phyloP scores from a whole-genome alignment of 371 early-diverging fungal genomes.

The Dinochytrium kinnereticum region DNA sequence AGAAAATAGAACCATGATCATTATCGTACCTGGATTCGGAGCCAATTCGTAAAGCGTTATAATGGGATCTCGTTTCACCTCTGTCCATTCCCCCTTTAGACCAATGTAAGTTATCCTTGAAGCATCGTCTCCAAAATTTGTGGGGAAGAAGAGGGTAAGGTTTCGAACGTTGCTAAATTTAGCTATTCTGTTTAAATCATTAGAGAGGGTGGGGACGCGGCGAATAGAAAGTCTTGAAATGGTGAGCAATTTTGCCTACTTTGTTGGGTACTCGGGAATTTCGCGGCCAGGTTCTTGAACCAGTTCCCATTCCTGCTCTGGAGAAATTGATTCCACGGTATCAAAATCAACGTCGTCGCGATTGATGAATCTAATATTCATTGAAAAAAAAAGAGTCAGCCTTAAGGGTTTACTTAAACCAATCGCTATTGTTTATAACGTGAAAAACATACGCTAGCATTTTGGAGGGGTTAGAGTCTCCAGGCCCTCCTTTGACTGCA shows the following conservation, averaged over 20 bases:
- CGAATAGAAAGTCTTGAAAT: background rate
- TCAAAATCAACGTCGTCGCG: conserved; percentile 91
- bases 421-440: too few species aligned
- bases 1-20: background rate
- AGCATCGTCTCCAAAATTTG: conserved; percentile 72
- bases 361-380: conserved; percentile 75
- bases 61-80: conserved; percentile 82
- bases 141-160: conserved; percentile 81
- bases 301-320: conserved; percentile 82
- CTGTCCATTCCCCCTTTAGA: conserved; percentile 90
- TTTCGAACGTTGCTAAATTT: conserved; percentile 84
- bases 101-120: conserved; percentile 80
- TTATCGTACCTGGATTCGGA: conserved; percentile 64
- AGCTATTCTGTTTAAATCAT: conserved; percentile 57
- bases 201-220: background rate
- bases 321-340: conserved; percentile 69
- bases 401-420: background rate
- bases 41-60: conserved; percentile 83
- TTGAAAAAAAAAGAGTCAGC: background rate
- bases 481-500: conserved; percentile 71
- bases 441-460: conserved; percentile 71
- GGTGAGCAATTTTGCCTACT: background rate
- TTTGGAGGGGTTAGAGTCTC: conserved; percentile 69
- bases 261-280: conserved; percentile 54
- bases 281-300: conserved; percentile 38